A percentile compares a stretch with the other conserved stretches of the same genome.
phyloP scores from a whole-genome alignment of 2,329 filamentous ascomycete species.

The Apiospora saccharicola region DNA sequence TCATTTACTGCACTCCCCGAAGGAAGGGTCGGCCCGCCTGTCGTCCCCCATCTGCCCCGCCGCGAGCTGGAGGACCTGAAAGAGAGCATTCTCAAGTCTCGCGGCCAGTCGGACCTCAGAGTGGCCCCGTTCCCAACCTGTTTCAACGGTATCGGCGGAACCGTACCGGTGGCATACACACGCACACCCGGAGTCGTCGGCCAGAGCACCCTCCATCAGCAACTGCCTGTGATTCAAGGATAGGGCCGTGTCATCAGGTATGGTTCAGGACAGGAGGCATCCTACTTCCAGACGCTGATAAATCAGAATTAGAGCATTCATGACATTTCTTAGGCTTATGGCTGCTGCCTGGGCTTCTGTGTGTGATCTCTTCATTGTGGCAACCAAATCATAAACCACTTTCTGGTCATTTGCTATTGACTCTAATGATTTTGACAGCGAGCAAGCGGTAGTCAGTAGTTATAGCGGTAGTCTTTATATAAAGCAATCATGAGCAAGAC shows the following conservation, averaged over 20 bases:
- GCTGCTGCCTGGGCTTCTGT: background rate
- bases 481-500: background rate
- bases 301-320: background rate
- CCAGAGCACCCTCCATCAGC: background rate
- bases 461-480: background rate
- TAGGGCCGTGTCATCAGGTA: background rate
- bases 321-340: no score
- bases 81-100: slow-evolving; percentile 9
- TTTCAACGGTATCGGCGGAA: slow-evolving; percentile 2
- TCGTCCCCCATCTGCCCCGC: slow-evolving; percentile 9
- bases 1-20: background rate
- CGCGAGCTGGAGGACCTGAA: slow-evolving; percentile 7
- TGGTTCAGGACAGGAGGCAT: background rate
- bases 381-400: background rate
- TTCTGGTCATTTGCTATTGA: background rate
- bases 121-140: background rate
- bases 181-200: background rate
- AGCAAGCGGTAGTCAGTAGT: background rate
- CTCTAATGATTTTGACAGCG: background rate
- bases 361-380: background rate
- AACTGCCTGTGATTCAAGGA: background rate
- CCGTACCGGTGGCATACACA: background rate
- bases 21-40: background rate
- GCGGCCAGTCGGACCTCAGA: background rate
- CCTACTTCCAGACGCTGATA: background rate